These are phyloP conservation scores for Rusavskia elegans DNA, from an alignment of 495 filamentous ascomycete species.

Conservation along the genomic window DNA sequence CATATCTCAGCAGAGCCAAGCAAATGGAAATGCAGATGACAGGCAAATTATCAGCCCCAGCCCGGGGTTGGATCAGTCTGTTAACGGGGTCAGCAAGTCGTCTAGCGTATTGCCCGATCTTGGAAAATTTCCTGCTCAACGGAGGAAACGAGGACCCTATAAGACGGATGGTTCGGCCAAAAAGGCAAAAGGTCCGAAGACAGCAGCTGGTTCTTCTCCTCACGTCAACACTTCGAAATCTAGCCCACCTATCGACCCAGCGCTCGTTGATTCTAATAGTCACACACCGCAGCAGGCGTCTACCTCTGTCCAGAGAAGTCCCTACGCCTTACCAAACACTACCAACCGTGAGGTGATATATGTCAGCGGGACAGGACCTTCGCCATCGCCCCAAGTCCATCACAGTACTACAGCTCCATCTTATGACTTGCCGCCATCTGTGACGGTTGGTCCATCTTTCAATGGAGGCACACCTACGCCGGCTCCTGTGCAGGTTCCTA, in stretches of 20 bases:
- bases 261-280: neutral
- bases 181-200: neutral
- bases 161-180: neutral
- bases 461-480: neutral
- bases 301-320: neutral
- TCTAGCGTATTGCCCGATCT: conserved; percentile 9
- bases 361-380: neutral
- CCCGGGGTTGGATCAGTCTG: too few species aligned
- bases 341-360: neutral
- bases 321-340: neutral
- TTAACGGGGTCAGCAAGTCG: neutral
- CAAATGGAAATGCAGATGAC: neutral
- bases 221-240: neutral
- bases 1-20: neutral
- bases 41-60: too few species aligned
- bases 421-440: neutral
- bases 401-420: neutral
- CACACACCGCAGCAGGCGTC: neutral
- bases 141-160: conserved; percentile 6
- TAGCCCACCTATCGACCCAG: neutral
- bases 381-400: neutral
- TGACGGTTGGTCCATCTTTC: neutral
- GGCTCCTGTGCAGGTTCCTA: conserved; percentile 1
- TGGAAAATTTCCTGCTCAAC: conserved; percentile 14
- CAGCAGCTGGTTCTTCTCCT: neutral